These are phyloP conservation scores for Solanum arcanum DNA, from an alignment of 257 asterid species.

Conservation along the genomic window DNA sequence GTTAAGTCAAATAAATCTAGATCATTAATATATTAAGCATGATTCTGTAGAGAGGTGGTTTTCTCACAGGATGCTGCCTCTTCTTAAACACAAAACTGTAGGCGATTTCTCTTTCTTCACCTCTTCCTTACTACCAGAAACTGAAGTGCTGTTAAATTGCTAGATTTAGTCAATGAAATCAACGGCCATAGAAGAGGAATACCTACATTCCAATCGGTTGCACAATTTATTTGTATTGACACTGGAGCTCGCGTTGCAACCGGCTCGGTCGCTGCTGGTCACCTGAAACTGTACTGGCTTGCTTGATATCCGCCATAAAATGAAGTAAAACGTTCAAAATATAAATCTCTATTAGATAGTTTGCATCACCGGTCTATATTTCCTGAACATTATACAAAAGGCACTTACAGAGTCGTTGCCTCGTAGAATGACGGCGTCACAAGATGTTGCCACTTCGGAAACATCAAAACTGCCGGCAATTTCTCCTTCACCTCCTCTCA, in stretches of 20 bases:
- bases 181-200: conserved; percentile 63
- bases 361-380: not conserved
- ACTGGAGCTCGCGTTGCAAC: conserved; percentile 58
- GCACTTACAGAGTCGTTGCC: conserved; percentile 8
- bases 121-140: conserved; percentile 8
- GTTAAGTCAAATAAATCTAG: not conserved
- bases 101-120: not conserved
- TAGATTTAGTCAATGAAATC: conserved; percentile 39
- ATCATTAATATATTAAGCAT: not conserved
- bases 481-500: conserved; percentile 2
- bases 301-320: not conserved
- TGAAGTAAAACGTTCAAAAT: not conserved
- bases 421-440: conserved; percentile 16
- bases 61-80: conserved; percentile 19
- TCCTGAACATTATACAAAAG: not conserved
- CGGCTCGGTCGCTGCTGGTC: conserved; percentile 31
- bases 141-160: conserved; percentile 13
- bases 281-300: not conserved
- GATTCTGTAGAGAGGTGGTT: not conserved
- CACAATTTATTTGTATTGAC: conserved; percentile 42
- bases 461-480: not conserved
- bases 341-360: not conserved
- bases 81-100: conserved; percentile 12
- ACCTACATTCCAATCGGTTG: conserved; percentile 57
- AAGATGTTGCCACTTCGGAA: conserved; percentile 28